Conservation (phyloP, 2,329 filamentous ascomycete genomes). For the Lasiodiplodia gonubiensis region DNA sequence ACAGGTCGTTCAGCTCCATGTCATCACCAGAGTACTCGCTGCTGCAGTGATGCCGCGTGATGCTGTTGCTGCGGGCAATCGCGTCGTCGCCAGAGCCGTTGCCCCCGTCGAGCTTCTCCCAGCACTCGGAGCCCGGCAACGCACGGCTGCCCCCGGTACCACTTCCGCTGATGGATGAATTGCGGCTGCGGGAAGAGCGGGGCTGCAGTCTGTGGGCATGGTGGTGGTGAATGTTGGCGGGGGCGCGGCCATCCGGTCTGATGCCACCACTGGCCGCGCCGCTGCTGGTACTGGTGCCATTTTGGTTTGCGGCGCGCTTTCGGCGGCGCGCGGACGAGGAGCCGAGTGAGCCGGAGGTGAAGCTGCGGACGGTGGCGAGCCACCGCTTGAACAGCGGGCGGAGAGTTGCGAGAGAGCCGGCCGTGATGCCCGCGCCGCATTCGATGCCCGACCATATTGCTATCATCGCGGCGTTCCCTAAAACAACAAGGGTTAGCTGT, state of each 20-base stretch:
- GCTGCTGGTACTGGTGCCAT: neutral
- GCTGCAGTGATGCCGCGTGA: neutral
- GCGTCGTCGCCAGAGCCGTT: neutral
- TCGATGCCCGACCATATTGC: constrained; percentile 50
- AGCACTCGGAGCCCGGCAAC: neutral
- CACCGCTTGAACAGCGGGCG: constrained; percentile 52
- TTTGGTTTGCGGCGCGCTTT: neutral
- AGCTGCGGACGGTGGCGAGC: constrained; percentile 11
- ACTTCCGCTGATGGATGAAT: neutral
- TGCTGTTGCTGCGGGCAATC: neutral
- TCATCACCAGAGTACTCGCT: neutral
- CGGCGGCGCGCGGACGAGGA: neutral
- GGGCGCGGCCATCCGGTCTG: neutral
- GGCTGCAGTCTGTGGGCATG: neutral
- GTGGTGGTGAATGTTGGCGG: neutral
- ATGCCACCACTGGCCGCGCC: neutral
- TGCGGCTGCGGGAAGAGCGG: neutral
- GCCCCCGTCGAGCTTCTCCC: constrained; percentile 1
- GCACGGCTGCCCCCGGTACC: neutral
- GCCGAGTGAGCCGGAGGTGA: constrained; percentile 4
- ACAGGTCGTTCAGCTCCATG: constrained; percentile 1
- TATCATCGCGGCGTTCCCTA: constrained; percentile 52
- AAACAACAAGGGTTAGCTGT: neutral
- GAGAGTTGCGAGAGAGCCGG: constrained; percentile 58
- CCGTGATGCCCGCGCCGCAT: constrained; percentile 49